Base-by-base conservation (phyloP, 129 eudicot species). In the Rutidosis leptorrhynchoides region DNA sequence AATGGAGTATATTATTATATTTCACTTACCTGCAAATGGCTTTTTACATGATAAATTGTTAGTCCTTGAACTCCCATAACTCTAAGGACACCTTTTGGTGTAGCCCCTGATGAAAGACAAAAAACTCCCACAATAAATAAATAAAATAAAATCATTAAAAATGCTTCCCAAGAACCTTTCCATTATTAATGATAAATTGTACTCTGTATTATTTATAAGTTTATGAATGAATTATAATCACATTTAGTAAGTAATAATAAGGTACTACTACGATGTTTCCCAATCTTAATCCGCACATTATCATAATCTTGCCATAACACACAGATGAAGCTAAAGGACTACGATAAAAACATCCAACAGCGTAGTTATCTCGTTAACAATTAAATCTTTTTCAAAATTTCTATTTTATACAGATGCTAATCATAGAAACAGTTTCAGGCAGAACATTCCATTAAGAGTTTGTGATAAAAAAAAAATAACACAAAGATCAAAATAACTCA, bases 51-150 rank as follows among this genome's bases (percentile, higher is more conserved):
- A 74, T 84, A 84, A 67, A 84, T 84, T 45, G 90, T 84, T 53
- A 84, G 70, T 24, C 86, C 86, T 57, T 81, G 82, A 55, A 84
- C 90, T 67, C 90, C 90, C 90, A 84, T 84, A 60, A 84, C 90
- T 78, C 90, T 81, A 25, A 84, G 79, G 62, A 84, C 90, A 4
- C 90, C 90, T 84, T 84, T 81, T n/a, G 90, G 86, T 28, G 90
- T 84, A 48, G 86, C 86, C 74, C 90, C 90, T 84, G 73, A 20
- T 21, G 46, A 40, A 40, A 16, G 63, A 64, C 67, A 49, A 32
- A 1, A 40, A 40, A 40, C 46, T 40, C 46, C 12, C 25, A 45
- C 48, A 74, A 74, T 37, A 43, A 59, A 23, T 46, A 28, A 33
- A 74, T 64, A 11, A 21, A 6, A 37, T 7, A 6, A 42, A 58